Evolutionary conservation across 148 eudicot species (phyloP).

Genomic region (Camellia granthamiana): DNA sequence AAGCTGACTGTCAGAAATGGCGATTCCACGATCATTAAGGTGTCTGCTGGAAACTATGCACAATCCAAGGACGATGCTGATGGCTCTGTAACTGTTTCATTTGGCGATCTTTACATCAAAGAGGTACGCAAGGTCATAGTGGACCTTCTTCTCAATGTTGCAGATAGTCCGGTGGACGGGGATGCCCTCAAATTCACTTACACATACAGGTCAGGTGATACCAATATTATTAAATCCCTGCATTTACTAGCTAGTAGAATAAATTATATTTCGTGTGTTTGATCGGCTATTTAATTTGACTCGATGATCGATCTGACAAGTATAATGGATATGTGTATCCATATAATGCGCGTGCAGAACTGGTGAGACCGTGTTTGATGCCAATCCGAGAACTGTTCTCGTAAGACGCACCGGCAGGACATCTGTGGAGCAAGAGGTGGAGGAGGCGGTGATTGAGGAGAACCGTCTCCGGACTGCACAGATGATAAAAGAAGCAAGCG

Average conservation of each 20-base stretch:
- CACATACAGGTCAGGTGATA: constrained; percentile 8
- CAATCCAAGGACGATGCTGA: too few relatives aligned
- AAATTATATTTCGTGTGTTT: background rate
- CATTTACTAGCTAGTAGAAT: background rate
- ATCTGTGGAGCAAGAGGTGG: background rate
- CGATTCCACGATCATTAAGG: too few relatives aligned
- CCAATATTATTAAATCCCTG: background rate
- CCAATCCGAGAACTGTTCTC: background rate
- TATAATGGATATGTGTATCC: too few relatives aligned
- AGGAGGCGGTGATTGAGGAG: constrained; percentile 2
- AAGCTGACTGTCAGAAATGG: too few relatives aligned
- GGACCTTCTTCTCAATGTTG: constrained; percentile 17
- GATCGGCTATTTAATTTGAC: background rate
- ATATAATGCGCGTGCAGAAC: background rate
- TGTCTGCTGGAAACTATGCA: too few relatives aligned
- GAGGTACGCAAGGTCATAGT: constrained; percentile 15
- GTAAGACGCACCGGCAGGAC: constrained; percentile 9
- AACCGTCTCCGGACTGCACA: background rate
- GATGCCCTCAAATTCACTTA: constrained; percentile 5
- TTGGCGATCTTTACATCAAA: constrained; percentile 17
- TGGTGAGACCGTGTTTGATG: background rate
- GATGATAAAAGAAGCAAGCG: too few relatives aligned
- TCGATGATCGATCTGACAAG: background rate
- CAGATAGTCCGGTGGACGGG: background rate
- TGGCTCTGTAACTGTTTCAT: constrained; percentile 17